Percentiles rank a stretch among this genome's conserved stretches.
These are phyloP conservation scores for Ilyonectria destructans DNA, from an alignment of 2,329 filamentous ascomycete genomes.

Conservation along the genomic window DNA sequence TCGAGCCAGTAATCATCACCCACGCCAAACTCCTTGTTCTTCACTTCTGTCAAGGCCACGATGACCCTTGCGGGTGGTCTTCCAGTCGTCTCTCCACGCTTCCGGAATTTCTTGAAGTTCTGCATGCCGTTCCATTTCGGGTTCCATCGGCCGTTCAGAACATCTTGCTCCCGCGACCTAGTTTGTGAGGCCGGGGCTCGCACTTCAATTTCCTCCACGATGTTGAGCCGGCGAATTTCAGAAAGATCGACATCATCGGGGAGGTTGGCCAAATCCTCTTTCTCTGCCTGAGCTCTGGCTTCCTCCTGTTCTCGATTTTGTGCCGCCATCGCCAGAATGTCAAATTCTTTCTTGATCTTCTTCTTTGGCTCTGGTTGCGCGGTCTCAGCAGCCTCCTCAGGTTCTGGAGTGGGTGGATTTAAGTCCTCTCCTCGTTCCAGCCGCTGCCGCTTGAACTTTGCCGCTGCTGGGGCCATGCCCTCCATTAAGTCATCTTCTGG, in stretches of 20 bases:
- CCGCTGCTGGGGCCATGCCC: slow-evolving; percentile 82
- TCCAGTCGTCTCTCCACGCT: slow-evolving; percentile 66
- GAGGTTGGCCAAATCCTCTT: slow-evolving; percentile 67
- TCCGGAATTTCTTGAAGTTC: slow-evolving; percentile 93
- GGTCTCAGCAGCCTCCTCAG: slow-evolving; percentile 41
- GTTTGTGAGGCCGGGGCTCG: slow-evolving; percentile 54
- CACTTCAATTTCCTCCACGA: slow-evolving; percentile 84
- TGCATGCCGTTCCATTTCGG: slow-evolving; percentile 93
- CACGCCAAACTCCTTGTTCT: slow-evolving; percentile 80
- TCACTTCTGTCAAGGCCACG: slow-evolving; percentile 80
- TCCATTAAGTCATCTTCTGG: slow-evolving; percentile 75
- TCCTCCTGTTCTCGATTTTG: slow-evolving; percentile 77
- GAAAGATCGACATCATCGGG: slow-evolving; percentile 79
- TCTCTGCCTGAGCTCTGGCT: slow-evolving; percentile 70
- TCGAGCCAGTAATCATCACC: slow-evolving; percentile 85
- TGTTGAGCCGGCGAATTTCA: slow-evolving; percentile 80
- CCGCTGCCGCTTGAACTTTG: slow-evolving; percentile 84
- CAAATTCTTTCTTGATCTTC: slow-evolving; percentile 73
- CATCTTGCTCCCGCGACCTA: slow-evolving; percentile 64
- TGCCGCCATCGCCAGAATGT: slow-evolving; percentile 78
- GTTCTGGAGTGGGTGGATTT: slow-evolving; percentile 48
- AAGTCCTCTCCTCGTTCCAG: slow-evolving; percentile 72
- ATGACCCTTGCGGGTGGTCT: slow-evolving; percentile 70
- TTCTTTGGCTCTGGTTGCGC: slow-evolving; percentile 57
- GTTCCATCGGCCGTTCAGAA: slow-evolving; percentile 80